A percentile compares a stretch with the other conserved stretches of the same genome.
Conservation (phyloP, 2,329 filamentous ascomycete species). For the Aspergillus pseudoviridinutans region DNA sequence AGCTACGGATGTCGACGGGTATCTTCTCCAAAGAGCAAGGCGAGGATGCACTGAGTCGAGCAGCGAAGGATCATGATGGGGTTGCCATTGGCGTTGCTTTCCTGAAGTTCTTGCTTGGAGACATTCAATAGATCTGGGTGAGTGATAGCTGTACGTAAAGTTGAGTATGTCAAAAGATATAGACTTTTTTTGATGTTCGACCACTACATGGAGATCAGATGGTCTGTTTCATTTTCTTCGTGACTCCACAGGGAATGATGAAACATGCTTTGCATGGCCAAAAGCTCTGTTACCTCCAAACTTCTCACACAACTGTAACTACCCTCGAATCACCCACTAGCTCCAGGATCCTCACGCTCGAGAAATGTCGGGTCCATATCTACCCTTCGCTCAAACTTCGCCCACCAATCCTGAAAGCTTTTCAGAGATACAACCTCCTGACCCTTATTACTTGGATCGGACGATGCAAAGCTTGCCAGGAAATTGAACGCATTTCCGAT, state of each 20-base stretch:
- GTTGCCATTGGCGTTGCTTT: conserved; percentile 70
- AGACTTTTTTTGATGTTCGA: not conserved
- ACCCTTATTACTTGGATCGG: conserved; percentile 50
- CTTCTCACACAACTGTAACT: not conserved
- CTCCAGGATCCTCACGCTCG: conserved; percentile 60
- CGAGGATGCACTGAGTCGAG: conserved; percentile 63
- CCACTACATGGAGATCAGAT: too few species aligned
- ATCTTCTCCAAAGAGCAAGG: conserved; percentile 68
- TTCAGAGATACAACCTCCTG: conserved; percentile 89
- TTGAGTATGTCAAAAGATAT: not conserved
- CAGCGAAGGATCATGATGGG: conserved; percentile 70
- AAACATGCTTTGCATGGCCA: not conserved
- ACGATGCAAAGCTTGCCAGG: conserved; percentile 76
- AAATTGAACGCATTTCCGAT: conserved; percentile 98
- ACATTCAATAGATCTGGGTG: conserved; percentile 2
- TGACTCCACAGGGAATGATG: not conserved
- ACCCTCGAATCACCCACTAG: conserved; percentile 12
- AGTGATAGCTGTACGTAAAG: not conserved
- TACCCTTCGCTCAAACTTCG: conserved; percentile 85
- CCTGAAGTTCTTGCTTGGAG: conserved; percentile 68
- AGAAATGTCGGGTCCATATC: conserved; percentile 84
- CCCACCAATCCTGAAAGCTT: conserved; percentile 97
- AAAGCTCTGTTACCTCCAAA: not conserved
- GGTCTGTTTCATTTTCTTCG: not conserved
- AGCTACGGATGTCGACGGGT: conserved; percentile 60